These are phyloP conservation scores for Raddia guianensis DNA, from an alignment of 176 grass and related monocot genomes.

Conservation along the genomic window DNA sequence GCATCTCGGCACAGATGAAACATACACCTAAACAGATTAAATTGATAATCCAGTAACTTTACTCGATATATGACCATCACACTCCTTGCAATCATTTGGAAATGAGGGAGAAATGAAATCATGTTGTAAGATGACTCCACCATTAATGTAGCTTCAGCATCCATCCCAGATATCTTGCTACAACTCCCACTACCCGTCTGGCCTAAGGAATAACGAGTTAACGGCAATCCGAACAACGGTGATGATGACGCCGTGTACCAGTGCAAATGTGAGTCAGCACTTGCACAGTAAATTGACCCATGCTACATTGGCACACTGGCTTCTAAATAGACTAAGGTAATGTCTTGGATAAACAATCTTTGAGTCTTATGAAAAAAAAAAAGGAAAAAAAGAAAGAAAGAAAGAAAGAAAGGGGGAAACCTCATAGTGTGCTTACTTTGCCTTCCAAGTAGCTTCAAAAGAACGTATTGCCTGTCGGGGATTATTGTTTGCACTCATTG, in stretches of 20 bases:
- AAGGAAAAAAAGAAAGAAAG: not conserved
- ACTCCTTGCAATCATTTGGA: constrained; percentile 6
- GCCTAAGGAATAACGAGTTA: no score
- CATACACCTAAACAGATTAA: not conserved
- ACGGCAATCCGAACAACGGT: no score
- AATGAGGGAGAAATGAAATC: no score
- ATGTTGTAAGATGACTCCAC: not conserved
- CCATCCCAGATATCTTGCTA: no score
- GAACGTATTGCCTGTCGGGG: constrained; percentile 77
- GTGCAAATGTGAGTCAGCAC: not conserved
- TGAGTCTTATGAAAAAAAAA: not conserved
- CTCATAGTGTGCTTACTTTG: constrained; percentile 51
- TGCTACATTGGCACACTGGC: constrained; percentile 7
- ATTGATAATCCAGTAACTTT: not conserved
- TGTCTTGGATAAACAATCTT: not conserved
- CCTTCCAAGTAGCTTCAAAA: constrained; percentile 73
- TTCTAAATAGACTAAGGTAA: not conserved
- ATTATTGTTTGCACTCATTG: constrained; percentile 52
- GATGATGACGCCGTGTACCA: no score
- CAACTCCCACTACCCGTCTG: no score
- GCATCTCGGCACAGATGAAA: not conserved
- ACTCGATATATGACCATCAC: constrained; percentile 2
- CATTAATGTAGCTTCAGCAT: not conserved
- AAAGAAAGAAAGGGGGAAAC: not conserved
- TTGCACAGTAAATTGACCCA: not conserved